These are phyloP conservation scores for Rhodosporidiobolus sp. DNA, from an alignment of 768 basidiomycete species.

Conservation along the genomic window DNA sequence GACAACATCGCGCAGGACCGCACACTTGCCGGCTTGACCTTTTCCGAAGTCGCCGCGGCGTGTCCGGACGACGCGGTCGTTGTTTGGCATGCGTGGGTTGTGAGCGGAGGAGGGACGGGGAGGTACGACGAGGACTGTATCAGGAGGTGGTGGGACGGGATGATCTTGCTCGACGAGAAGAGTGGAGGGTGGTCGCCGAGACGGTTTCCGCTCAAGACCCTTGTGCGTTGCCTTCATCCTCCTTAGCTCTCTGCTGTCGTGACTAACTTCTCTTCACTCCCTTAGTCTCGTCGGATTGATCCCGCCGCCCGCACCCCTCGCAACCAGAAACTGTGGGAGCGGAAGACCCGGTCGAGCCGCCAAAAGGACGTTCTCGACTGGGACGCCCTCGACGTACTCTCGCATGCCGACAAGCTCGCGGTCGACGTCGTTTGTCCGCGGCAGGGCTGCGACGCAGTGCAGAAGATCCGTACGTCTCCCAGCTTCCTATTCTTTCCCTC, in stretches of 20 bases:
- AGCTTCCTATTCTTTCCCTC: neutral
- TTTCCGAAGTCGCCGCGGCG: neutral
- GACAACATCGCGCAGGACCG: too few relatives aligned
- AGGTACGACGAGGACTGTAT: slow-evolving; percentile 4
- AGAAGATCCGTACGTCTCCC: neutral
- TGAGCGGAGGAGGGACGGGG: neutral
- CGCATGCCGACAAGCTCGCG: neutral
- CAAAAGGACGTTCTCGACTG: neutral
- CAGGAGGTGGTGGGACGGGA: neutral
- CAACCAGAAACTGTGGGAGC: neutral
- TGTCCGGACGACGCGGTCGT: neutral
- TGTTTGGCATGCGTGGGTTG: slow-evolving; percentile 1
- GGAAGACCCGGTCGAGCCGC: neutral
- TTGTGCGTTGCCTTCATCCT: neutral
- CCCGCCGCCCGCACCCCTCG: too few relatives aligned
- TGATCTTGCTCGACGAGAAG: neutral
- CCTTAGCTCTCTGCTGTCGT: too few relatives aligned
- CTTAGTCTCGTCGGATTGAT: too few relatives aligned
- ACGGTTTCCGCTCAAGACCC: neutral
- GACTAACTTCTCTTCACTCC: neutral
- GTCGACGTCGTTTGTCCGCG: neutral
- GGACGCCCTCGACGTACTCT: neutral
- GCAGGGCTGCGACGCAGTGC: neutral
- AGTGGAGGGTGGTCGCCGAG: neutral
- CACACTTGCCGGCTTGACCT: too few relatives aligned